phyloP scores from a whole-genome alignment of 176 grass and related monocot species.

The Echinochloa phyllopogon region DNA sequence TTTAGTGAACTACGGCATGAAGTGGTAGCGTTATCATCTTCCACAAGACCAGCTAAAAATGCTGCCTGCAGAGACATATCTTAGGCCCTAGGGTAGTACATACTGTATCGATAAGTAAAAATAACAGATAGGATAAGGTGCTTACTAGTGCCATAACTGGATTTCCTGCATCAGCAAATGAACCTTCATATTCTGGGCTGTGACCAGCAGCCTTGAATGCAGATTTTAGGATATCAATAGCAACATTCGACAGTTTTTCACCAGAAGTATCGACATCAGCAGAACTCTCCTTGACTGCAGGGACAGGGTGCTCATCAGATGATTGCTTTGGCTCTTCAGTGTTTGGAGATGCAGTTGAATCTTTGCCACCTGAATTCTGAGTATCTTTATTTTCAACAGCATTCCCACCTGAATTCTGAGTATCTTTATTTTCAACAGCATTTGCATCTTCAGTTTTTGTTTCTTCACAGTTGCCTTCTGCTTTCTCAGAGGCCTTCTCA shows the following conservation, averaged over 20 bases:
- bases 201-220: slow-evolving; percentile 85
- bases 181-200: slow-evolving; percentile 69
- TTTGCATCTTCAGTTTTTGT: slow-evolving; percentile 43
- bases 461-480: slow-evolving; percentile 49
- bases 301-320: slow-evolving; percentile 53
- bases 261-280: slow-evolving; percentile 54
- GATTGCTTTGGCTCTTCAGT: slow-evolving; percentile 44
- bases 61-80: slow-evolving; percentile 72
- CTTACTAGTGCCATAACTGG: slow-evolving; percentile 96
- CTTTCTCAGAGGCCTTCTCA: slow-evolving; percentile 55
- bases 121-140: background rate
- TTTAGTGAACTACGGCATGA: slow-evolving; percentile 87
- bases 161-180: slow-evolving; percentile 92
- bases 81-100: slow-evolving; percentile 29
- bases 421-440: slow-evolving; percentile 58
- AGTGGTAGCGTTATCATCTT: slow-evolving; percentile 60
- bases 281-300: slow-evolving; percentile 45
- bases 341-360: slow-evolving; percentile 48
- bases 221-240: slow-evolving; percentile 79
- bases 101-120: slow-evolving; percentile 11
- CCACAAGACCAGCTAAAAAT: slow-evolving; percentile 80
- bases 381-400: slow-evolving; percentile 58
- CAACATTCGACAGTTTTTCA: slow-evolving; percentile 58
- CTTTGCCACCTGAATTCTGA: slow-evolving; percentile 46
- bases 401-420: slow-evolving; percentile 22